A percentile compares a stretch with the other conserved stretches of the same genome.
Conservation (phyloP, 345 rosid genomes). For the Syzygium aromaticum region DNA sequence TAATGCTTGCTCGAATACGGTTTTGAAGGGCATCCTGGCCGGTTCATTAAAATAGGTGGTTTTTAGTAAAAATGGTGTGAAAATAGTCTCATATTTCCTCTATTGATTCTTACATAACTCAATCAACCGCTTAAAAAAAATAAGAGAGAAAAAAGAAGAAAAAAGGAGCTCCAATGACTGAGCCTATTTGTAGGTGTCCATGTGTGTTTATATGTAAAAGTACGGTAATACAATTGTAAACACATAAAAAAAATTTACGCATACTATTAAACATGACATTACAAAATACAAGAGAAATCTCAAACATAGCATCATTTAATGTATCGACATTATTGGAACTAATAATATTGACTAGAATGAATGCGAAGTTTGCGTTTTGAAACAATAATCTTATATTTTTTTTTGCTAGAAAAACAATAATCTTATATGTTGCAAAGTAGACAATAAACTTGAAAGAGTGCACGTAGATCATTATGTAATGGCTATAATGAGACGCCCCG, state of each 20-base stretch:
- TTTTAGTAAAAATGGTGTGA: background rate
- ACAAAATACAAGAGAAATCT: background rate
- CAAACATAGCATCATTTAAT: background rate
- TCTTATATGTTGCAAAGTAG: background rate
- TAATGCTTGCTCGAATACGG: background rate
- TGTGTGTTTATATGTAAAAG: background rate
- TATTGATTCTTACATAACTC: background rate
- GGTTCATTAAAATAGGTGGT: background rate
- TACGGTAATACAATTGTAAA: background rate
- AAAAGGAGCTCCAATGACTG: background rate
- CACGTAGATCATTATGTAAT: background rate
- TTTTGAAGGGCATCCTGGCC: background rate
- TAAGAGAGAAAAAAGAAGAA: too few species aligned
- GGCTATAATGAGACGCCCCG: background rate
- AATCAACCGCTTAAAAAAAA: background rate
- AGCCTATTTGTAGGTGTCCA: background rate
- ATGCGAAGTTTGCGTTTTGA: background rate
- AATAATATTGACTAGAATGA: background rate
- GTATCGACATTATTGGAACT: background rate
- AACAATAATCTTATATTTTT: background rate
- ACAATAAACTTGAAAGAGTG: background rate
- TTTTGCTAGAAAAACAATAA: background rate
- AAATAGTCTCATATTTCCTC: background rate
- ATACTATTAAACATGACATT: background rate
- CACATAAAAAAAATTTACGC: background rate